phyloP scores from a whole-genome alignment of 176 grass and related monocot species.

The Juncus effusus region DNA sequence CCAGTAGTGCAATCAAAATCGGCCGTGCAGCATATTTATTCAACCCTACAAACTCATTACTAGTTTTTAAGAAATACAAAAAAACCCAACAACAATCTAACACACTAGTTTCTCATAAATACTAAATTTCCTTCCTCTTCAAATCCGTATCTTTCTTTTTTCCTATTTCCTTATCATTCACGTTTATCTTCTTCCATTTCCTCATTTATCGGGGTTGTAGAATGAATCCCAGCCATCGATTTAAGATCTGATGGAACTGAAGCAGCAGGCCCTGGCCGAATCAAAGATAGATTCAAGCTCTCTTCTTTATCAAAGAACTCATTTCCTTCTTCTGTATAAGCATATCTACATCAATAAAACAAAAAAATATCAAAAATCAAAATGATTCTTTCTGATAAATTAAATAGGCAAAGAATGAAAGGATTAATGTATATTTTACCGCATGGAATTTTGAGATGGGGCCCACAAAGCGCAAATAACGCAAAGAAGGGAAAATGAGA shows the following conservation, averaged over 20 bases:
- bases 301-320: conserved; percentile 86
- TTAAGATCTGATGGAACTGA: conserved; percentile 52
- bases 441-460: conserved; percentile 87
- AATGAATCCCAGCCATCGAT: conserved; percentile 29
- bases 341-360: conserved; percentile 8
- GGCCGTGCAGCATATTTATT: conserved; percentile 17
- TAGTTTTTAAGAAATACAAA: not conserved
- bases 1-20: conserved; percentile 12
- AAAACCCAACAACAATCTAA: conserved; percentile 8
- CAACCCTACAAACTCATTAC: conserved; percentile 9
- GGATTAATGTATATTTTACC: conserved; percentile 37
- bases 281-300: conserved; percentile 52
- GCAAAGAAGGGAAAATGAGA: conserved; percentile 91
- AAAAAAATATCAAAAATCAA: not conserved
- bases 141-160: not conserved
- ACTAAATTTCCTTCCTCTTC: conserved; percentile 17
- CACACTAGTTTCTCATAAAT: conserved; percentile 20
- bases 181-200: conserved; percentile 90
- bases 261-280: conserved; percentile 70
- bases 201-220: conserved; percentile 32
- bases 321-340: conserved; percentile 52
- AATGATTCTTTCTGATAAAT: not conserved
- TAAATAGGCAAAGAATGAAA: conserved; percentile 25
- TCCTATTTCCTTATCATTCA: conserved; percentile 36
- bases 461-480: conserved; percentile 91